Evolutionary conservation across 78 protist species (phyloP).

Genomic region (Dictyostelium capitatum): DNA sequence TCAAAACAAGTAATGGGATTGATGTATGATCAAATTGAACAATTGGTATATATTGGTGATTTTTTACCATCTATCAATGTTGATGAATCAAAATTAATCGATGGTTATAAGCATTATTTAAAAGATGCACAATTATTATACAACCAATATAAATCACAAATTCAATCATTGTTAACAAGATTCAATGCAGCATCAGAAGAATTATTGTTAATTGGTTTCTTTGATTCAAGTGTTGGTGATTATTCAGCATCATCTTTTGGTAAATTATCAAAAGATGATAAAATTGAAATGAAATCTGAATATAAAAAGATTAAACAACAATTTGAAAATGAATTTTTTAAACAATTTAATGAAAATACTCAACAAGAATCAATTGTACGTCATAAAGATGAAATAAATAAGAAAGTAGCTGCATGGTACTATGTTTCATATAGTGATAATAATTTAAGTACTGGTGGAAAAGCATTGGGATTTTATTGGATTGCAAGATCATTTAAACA

Average conservation of each 20-base stretch:
- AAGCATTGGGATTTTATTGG: conserved; percentile 18
- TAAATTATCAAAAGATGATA: not conserved
- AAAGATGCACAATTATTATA: not conserved
- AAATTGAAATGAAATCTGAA: not conserved
- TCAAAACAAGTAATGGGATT: conserved; percentile 1
- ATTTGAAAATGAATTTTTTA: not conserved
- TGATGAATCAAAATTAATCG: not conserved
- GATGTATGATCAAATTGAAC: conserved; percentile 13
- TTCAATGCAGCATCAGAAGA: not conserved
- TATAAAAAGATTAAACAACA: not conserved
- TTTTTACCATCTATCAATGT: not conserved
- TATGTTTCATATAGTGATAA: not conserved
- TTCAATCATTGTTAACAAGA: not conserved
- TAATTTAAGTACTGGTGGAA: not conserved
- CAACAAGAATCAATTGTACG: not conserved
- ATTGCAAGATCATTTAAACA: not conserved
- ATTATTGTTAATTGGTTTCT: not conserved
- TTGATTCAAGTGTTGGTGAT: not conserved
- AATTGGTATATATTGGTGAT: conserved; percentile 6
- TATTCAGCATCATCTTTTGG: not conserved
- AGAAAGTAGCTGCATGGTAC: not conserved
- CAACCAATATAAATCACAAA: not conserved
- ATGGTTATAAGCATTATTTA: not conserved
- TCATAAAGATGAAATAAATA: not conserved
- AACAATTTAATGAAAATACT: not conserved